These are phyloP conservation scores for Sicyos baderoa DNA, from an alignment of 306 rosid species.

Conservation along the genomic window DNA sequence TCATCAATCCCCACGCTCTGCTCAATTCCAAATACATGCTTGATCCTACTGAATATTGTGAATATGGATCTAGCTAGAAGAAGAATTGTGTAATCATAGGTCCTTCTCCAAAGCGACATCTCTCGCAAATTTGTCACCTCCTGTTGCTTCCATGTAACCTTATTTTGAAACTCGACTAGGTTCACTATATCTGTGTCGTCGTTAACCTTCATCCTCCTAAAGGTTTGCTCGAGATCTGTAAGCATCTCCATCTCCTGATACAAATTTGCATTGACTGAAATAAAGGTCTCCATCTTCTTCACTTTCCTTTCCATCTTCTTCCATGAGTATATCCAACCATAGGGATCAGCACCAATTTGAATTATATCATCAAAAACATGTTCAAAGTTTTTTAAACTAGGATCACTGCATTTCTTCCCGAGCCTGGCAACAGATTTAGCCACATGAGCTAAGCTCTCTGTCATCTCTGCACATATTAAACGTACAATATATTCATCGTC, in stretches of 20 bases:
- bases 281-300: conserved; percentile 79
- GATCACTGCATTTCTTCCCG: conserved; percentile 70
- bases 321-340: conserved; percentile 55
- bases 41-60: conserved; percentile 66
- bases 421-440: conserved; percentile 83
- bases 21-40: conserved; percentile 59
- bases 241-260: conserved; percentile 92
- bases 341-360: conserved; percentile 43
- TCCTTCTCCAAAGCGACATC: conserved; percentile 72
- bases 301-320: conserved; percentile 85
- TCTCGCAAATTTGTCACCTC: conserved; percentile 72
- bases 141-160: conserved; percentile 62
- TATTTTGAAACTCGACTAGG: conserved; percentile 67
- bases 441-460: conserved; percentile 56
- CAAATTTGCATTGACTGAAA: conserved; percentile 65
- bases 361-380: conserved; percentile 48
- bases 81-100: conserved; percentile 60
- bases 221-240: conserved; percentile 77
- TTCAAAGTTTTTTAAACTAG: conserved; percentile 55
- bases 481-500: conserved; percentile 54
- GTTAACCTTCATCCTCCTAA: conserved; percentile 61
- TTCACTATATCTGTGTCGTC: conserved; percentile 36
- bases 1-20: conserved; percentile 37
- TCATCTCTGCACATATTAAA: conserved; percentile 59
- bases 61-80: conserved; percentile 68